Evolutionary conservation across 331 rosid species (phyloP), one percentile per base, ranked within the genome.

Genomic region (Spiraea crenata): DNA sequence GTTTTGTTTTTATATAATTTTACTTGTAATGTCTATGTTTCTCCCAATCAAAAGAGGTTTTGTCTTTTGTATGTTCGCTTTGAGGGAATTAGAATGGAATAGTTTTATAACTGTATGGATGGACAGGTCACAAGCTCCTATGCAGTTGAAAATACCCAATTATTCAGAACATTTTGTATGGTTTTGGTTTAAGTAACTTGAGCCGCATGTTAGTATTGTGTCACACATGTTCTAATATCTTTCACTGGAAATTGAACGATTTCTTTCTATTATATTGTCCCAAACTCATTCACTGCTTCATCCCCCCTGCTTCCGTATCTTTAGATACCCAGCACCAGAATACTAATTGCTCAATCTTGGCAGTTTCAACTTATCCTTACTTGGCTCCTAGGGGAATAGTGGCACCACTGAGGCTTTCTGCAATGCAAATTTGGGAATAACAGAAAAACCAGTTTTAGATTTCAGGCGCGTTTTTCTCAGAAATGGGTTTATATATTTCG

Each of bases 381-480:
- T 91, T 78, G 99, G 99, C 72, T 95, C 91, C 79, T 95, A 98
- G 99, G 99, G 91, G 84, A 98, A 95, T 77, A 95, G 91, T 60
- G 98, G 99, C 80, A 95, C 99, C 35, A 95, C 91, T 76, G 99
- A 95, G 78, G 99, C 99, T 71, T 95, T 95, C 86, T 95, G 89
- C 73, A 91, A 95, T 85, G 98, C 99, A 42, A 95, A 95, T 71
- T 80, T 95, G 76, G 99, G 99, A 45, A 95, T 95, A 79, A 95
- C 98, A 49, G 89, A 91, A 80, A 95, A 95, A 79, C 98, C 99
- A 20, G 81, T 95, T 40, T 98, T 98, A 46, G 99, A 95, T 73
- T 95, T 95, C 81, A 95, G 98, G 99, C 91, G 69, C 38, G 11
- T 58, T 60, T 17, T 44, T 12, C 65, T 60, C 61, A 16, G 50